phyloP scores from a whole-genome alignment of 2,329 filamentous ascomycete species.

The Aspergillus aculeatus region DNA sequence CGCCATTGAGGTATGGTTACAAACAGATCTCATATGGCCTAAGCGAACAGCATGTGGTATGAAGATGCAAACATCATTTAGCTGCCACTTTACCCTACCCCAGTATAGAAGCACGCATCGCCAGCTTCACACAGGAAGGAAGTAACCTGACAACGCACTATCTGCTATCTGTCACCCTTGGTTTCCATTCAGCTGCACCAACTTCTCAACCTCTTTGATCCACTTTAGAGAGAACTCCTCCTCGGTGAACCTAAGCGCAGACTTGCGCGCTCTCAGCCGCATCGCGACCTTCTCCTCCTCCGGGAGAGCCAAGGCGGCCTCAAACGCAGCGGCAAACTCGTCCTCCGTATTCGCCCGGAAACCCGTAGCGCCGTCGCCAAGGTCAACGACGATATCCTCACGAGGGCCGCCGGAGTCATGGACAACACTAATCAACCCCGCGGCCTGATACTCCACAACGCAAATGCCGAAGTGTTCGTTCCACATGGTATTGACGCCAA shows the following conservation, averaged over 20 bases:
- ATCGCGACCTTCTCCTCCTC: slow-evolving; percentile 67
- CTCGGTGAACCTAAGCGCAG: slow-evolving; percentile 82
- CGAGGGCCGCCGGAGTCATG: slow-evolving; percentile 93
- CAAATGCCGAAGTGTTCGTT: slow-evolving; percentile 99
- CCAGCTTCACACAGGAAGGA: neutral
- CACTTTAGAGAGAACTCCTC: slow-evolving; percentile 79
- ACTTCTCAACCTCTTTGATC: slow-evolving; percentile 69
- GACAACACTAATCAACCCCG: slow-evolving; percentile 87
- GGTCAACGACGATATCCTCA: slow-evolving; percentile 81
- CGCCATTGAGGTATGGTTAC: too few species aligned
- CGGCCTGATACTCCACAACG: slow-evolving; percentile 96
- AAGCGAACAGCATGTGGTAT: neutral
- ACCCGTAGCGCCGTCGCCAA: slow-evolving; percentile 76
- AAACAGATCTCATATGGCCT: neutral
- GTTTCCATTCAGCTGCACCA: slow-evolving; percentile 55
- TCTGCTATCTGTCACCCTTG: neutral
- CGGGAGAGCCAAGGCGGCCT: slow-evolving; percentile 67
- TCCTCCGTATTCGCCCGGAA: slow-evolving; percentile 78
- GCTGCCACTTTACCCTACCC: neutral
- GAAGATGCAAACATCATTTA: neutral
- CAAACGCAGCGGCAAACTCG: slow-evolving; percentile 79
- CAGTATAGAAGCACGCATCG: neutral
- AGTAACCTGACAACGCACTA: neutral
- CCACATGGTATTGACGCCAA: slow-evolving; percentile 99
- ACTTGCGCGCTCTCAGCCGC: slow-evolving; percentile 71